Evolutionary conservation across 83 land plant species (phyloP), one percentile per base, ranked within the genome.

Genomic region (Picea abies): DNA sequence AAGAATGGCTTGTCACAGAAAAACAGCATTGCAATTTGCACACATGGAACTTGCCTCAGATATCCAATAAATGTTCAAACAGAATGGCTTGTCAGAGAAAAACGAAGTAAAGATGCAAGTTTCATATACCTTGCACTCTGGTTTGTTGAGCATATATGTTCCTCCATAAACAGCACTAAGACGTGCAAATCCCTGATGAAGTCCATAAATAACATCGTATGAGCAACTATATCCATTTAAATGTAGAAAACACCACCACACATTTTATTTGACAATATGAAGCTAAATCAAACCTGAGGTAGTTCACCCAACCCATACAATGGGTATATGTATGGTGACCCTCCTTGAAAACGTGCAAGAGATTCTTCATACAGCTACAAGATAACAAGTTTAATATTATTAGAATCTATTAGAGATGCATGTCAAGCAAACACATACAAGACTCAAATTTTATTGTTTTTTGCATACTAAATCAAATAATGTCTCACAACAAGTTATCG

Each of bases 91-190:
- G 58, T 20, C 56, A 73, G 44, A 9, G 14, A 73, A 39, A n/a
- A 73, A 44, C 9, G 8, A 20, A 2, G 17, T 3, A 5, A 73
- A 3, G 3, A n/a, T 73, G 52, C 22, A 8, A 73, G 77, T 3
- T 73, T 73, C 77, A 73, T 60, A 20, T 90, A 93, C 95, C 92
- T 90, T 93, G 89, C 94, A 93, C 80, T 88, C 94, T 32, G 95
- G 92, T 64, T 93, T 93, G 56, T 91, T 84, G 29, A 93, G 87
- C 95, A 93, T 93, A 80, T 93, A 93, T 20, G 95, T 93, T 23
- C 95, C 95, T 73, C 94, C 94, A 84, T 93, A 92, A 61, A 91
- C 95, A 25, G 95, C 95, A 88, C 95, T 93, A 47, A 93, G 87
- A 17, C 95, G 90, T 49, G 94, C 95, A 90, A 93, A 93, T 68